Percentiles rank a stretch among this genome's conserved stretches.
Evolutionary conservation across 1,284 basidiomycete species (phyloP).

Genomic region (Termitomyces sp.): DNA sequence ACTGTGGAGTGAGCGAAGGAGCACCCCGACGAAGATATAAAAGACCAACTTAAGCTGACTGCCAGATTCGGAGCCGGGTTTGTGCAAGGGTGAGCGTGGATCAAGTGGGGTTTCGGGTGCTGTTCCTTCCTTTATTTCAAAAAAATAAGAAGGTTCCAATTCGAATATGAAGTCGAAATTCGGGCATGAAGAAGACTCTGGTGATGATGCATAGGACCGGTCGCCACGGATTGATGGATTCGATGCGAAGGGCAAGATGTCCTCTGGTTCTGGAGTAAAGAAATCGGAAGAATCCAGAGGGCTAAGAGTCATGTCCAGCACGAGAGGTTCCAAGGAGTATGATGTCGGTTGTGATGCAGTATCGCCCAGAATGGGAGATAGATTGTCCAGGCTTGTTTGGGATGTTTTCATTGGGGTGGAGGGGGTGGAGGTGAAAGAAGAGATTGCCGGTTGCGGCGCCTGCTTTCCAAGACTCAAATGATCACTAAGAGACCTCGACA

Average conservation of each 20-base stretch:
- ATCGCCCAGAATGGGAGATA: conserved; percentile 8
- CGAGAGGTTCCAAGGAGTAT: conserved; percentile 6
- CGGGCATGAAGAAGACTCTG: not conserved
- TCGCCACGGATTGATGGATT: not conserved
- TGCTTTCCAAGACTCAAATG: not conserved
- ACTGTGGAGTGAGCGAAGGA: not conserved
- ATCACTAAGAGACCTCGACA: not conserved
- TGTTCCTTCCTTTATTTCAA: not conserved
- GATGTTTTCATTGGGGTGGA: not conserved
- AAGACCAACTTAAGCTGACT: conserved; percentile 18
- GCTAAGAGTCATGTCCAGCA: conserved; percentile 1
- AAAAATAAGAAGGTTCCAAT: not conserved
- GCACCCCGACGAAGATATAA: not conserved
- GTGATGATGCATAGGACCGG: not conserved
- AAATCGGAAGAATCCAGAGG: conserved; percentile 6
- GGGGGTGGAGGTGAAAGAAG: not conserved
- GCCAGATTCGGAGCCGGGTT: conserved; percentile 3
- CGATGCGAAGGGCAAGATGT: not conserved
- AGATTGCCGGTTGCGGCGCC: not conserved
- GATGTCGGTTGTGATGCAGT: conserved; percentile 8
- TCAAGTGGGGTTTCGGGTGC: conserved; percentile 15
- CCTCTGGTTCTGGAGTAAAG: conserved; percentile 4
- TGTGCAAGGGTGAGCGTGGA: conserved; percentile 21
- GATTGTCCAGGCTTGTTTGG: not conserved
- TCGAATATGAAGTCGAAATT: not conserved